phyloP scores from a whole-genome alignment of 1,284 basidiomycete genomes.

The Golubevia pallescens region DNA sequence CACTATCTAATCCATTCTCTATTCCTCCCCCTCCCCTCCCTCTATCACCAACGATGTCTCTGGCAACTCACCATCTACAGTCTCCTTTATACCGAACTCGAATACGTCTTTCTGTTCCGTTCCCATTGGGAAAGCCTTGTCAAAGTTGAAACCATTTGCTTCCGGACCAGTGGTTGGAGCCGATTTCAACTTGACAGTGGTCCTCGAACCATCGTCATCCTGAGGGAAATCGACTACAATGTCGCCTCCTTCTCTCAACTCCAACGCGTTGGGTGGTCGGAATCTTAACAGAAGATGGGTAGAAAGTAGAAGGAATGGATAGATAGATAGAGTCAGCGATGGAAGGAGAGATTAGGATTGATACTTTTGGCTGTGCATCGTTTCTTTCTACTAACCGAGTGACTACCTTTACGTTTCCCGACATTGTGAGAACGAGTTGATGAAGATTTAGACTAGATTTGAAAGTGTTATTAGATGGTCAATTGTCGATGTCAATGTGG shows the following conservation, averaged over 20 bases:
- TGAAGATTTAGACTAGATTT: no score
- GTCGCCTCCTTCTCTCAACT: constrained; percentile 84
- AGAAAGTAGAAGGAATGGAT: no score
- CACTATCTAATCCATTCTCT: not conserved
- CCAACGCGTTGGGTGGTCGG: constrained; percentile 91
- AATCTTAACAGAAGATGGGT: no score
- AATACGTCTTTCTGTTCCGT: constrained; percentile 94
- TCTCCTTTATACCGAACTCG: constrained; percentile 95
- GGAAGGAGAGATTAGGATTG: no score
- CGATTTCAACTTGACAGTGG: constrained; percentile 73
- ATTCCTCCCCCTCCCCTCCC: no score
- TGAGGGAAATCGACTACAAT: constrained; percentile 80
- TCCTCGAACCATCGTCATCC: constrained; percentile 73
- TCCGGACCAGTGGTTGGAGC: constrained; percentile 64
- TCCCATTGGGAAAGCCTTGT: constrained; percentile 91
- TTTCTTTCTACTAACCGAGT: no score
- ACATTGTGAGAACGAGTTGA: no score
- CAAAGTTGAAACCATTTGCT: constrained; percentile 92
- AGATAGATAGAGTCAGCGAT: no score
- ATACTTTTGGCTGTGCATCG: no score
- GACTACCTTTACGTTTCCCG: no score
- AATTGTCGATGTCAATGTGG: no score
- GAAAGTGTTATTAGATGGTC: no score
- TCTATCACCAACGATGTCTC: not conserved
- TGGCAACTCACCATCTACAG: constrained; percentile 61